A percentile compares a stretch with the other conserved stretches of the same genome.
Evolutionary conservation across 768 basidiomycete genomes (phyloP).

Genomic region (button mushroom (Agaricus bisporus)): DNA sequence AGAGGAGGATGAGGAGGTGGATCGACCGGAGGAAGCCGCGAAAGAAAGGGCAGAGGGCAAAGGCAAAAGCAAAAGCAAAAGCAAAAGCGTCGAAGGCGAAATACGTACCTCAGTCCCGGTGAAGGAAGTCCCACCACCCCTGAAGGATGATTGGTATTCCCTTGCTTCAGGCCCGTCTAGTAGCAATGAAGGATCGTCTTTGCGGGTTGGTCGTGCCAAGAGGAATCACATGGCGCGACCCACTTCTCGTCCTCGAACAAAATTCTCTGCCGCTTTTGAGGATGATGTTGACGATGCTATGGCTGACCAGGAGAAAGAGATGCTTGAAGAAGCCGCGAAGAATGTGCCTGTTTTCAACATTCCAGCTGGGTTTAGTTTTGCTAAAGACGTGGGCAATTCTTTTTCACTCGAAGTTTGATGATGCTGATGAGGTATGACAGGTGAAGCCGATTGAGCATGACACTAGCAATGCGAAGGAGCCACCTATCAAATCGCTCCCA

Average conservation of each 20-base stretch:
- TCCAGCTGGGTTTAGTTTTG: conserved; percentile 62
- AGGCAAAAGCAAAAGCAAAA: conserved; percentile 10
- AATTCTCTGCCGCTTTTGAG: conserved; percentile 64
- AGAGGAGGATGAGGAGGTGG: conserved; percentile 37
- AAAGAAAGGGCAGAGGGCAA: conserved; percentile 11
- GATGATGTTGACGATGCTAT: conserved; percentile 40
- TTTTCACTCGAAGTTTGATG: neutral
- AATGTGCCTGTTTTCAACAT: conserved; percentile 52
- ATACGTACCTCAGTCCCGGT: neutral
- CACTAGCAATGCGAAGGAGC: conserved; percentile 46
- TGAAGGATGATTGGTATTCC: conserved; percentile 28
- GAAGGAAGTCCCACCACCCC: conserved; percentile 15
- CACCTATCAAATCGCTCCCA: conserved; percentile 58
- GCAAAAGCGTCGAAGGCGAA: conserved; percentile 12
- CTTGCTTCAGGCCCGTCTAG: conserved; percentile 21
- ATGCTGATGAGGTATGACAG: conserved; percentile 18
- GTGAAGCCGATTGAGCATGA: conserved; percentile 31
- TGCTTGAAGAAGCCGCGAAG: conserved; percentile 50
- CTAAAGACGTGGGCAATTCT: conserved; percentile 31
- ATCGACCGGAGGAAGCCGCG: conserved; percentile 22
- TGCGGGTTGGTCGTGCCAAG: conserved; percentile 62
- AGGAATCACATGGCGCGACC: conserved; percentile 62
- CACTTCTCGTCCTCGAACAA: conserved; percentile 34
- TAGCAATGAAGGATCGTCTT: conserved; percentile 37
- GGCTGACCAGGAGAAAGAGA: conserved; percentile 33